Evolutionary conservation across 169 alveolate genomes (phyloP).

Genomic region (Eimeria zaria): DNA sequence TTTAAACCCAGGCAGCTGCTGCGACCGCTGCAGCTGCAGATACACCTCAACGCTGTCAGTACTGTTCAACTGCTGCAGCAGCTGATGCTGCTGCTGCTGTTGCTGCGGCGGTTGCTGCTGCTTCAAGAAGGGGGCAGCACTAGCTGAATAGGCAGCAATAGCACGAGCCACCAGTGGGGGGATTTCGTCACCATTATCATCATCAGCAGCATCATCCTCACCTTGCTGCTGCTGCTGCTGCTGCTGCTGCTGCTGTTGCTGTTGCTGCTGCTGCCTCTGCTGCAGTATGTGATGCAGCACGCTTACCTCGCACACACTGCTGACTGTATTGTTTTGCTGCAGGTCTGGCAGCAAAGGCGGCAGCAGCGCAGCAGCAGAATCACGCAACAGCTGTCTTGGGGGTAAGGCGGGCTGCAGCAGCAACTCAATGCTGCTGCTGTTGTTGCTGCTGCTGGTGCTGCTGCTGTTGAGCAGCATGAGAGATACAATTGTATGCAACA

Average conservation of each 20-base stretch:
- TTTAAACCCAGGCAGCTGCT: constrained; percentile 1
- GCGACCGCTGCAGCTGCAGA: constrained; percentile 9
- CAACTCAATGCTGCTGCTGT: constrained; percentile 14
- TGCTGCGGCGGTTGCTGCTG: constrained; percentile 52
- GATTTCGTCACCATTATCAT: not conserved
- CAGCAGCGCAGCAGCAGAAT: constrained; percentile 65
- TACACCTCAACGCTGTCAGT: constrained; percentile 9
- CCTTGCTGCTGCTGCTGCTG: constrained; percentile 40
- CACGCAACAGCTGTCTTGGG: constrained; percentile 49
- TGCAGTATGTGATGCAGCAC: constrained; percentile 39
- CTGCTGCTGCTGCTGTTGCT: no score
- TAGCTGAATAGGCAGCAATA: constrained; percentile 23
- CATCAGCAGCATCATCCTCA: constrained; percentile 13
- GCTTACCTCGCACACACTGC: constrained; percentile 13
- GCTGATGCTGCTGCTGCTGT: constrained; percentile 33
- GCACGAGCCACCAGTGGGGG: constrained; percentile 40
- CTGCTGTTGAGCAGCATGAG: constrained; percentile 47
- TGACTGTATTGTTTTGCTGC: constrained; percentile 1
- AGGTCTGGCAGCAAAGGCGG: constrained; percentile 61
- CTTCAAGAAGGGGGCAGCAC: not conserved
- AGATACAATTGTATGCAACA: constrained; percentile 48
- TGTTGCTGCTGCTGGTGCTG: constrained; percentile 49
- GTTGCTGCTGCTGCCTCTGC: constrained; percentile 26
- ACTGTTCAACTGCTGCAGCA: constrained; percentile 1
- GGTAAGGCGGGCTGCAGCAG: constrained; percentile 9